Percentiles rank a stretch among this genome's conserved stretches.
These are phyloP conservation scores for Leptographium lundbergii DNA, from an alignment of 2,329 filamentous ascomycete species.

Conservation along the genomic window DNA sequence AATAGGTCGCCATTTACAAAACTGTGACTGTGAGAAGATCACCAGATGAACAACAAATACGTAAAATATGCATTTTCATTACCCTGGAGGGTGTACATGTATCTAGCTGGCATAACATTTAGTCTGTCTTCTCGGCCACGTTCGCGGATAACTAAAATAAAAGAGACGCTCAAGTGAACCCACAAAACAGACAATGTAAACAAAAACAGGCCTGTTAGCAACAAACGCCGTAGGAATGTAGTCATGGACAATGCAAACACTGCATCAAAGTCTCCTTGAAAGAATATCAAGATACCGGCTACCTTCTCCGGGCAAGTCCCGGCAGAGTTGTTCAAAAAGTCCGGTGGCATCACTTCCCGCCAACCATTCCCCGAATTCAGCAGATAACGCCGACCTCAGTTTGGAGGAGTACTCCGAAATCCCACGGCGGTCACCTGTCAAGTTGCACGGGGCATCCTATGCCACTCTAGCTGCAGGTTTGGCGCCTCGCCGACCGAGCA, in stretches of 20 bases:
- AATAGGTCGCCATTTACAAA: conserved; percentile 9
- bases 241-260: not conserved
- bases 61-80: not conserved
- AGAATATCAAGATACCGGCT: not conserved
- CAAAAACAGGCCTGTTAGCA: not conserved
- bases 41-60: too few relatives aligned
- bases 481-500: conserved; percentile 59
- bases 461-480: conserved; percentile 36
- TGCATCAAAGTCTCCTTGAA: not conserved
- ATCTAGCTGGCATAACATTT: not conserved
- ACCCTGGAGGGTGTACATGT: not conserved
- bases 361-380: not conserved
- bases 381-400: not conserved
- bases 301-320: not conserved
- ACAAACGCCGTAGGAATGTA: not conserved
- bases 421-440: not conserved
- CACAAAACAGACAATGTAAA: not conserved
- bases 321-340: not conserved
- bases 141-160: not conserved
- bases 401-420: not conserved
- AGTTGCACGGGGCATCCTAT: conserved; percentile 11
- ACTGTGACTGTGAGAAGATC: not conserved
- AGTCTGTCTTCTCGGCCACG: not conserved
- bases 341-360: not conserved
- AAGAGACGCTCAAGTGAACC: conserved; percentile 8